A percentile compares a stretch with the other conserved stretches of the same genome.
Evolutionary conservation across 2,329 filamentous ascomycete genomes (phyloP).

Genomic region (Pestalotiopsis sp.): DNA sequence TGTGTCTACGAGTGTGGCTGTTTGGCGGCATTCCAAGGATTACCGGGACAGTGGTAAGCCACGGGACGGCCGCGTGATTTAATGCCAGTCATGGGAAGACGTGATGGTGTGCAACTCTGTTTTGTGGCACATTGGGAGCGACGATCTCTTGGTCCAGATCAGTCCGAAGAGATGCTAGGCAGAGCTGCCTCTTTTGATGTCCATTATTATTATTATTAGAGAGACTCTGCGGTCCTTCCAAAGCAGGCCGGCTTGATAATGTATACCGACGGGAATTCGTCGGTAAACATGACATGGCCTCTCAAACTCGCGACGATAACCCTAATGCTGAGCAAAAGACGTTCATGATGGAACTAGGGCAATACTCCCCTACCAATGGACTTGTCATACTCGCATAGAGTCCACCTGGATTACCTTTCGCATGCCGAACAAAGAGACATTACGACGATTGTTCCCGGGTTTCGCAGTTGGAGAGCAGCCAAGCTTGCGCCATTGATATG

Average conservation of each 20-base stretch:
- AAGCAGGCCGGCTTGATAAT: too few relatives aligned
- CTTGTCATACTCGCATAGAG: too few relatives aligned
- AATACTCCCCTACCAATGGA: too few relatives aligned
- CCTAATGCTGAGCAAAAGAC: too few relatives aligned
- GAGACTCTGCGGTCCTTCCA: too few relatives aligned
- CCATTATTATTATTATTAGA: too few relatives aligned
- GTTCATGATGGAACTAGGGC: too few relatives aligned
- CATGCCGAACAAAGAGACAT: background rate
- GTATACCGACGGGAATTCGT: too few relatives aligned
- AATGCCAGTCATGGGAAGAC: background rate
- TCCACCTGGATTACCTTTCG: background rate
- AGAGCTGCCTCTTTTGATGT: background rate
- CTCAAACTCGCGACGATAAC: too few relatives aligned
- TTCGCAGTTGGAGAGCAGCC: background rate
- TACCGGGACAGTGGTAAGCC: constrained; percentile 8
- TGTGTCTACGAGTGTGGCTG: background rate
- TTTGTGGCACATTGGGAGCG: background rate
- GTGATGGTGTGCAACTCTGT: constrained; percentile 10
- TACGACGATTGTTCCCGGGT: background rate
- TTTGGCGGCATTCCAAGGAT: background rate
- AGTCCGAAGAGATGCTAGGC: background rate
- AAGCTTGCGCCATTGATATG: background rate
- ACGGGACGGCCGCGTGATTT: constrained; percentile 9
- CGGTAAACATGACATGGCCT: too few relatives aligned
- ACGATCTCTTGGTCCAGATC: constrained; percentile 9